Evolutionary conservation across 768 basidiomycete species (phyloP).

Genomic region (Lactarius quietus): DNA sequence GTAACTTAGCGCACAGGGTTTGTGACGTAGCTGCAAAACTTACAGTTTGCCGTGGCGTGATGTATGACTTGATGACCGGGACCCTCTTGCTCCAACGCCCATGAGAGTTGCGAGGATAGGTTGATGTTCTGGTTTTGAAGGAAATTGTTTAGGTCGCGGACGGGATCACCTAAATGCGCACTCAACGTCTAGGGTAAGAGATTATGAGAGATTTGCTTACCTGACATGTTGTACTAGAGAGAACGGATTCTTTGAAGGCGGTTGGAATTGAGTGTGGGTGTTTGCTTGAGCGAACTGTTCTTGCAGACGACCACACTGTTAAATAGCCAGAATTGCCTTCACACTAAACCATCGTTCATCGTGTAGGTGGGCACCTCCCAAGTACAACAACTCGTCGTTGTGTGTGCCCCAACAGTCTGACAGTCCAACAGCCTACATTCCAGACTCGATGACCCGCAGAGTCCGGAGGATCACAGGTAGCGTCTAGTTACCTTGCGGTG

Average conservation of each 20-base stretch:
- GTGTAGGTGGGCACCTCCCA: background rate
- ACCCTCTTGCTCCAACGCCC: background rate
- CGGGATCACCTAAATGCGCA: background rate
- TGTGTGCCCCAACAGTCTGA: background rate
- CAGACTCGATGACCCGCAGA: background rate
- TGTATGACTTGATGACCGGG: background rate
- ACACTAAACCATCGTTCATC: background rate
- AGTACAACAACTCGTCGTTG: constrained; percentile 14
- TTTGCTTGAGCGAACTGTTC: background rate
- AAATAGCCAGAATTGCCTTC: constrained; percentile 6
- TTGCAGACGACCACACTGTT: background rate
- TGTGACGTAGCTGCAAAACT: background rate
- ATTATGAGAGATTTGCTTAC: background rate
- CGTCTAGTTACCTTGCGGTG: constrained; percentile 1
- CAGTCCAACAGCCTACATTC: background rate
- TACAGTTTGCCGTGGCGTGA: background rate
- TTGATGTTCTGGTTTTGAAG: background rate
- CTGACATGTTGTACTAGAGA: background rate
- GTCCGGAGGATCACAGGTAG: background rate
- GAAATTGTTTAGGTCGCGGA: constrained; percentile 7
- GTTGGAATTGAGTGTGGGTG: background rate
- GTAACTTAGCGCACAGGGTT: background rate
- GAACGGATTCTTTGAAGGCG: background rate
- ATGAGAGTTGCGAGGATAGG: background rate
- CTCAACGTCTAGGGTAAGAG: background rate